Conservation (phyloP, 1,139 yeast genomes). For the Hansenula sp. region DNA sequence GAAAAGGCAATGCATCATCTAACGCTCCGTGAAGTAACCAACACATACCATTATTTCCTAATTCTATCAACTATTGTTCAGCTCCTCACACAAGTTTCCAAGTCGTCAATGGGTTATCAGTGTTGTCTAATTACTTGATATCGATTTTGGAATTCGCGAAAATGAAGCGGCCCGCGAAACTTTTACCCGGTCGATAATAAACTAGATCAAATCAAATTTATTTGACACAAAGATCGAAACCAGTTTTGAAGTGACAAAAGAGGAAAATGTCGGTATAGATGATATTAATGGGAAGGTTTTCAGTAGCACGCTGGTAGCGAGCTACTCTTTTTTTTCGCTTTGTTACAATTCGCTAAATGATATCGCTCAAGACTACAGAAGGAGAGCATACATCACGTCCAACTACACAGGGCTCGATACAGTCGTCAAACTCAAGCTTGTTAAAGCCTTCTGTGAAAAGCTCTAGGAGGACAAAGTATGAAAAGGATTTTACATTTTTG, state of each 20-base stretch:
- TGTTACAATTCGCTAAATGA: background rate
- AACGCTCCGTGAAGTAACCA: no score
- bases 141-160: background rate
- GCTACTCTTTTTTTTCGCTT: background rate
- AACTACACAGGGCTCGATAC: slow-evolving; percentile 12
- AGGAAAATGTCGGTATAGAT: no score
- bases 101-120: no score
- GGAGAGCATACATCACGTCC: slow-evolving; percentile 5
- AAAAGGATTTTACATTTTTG: background rate
- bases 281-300: background rate
- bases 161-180: background rate
- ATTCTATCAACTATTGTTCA: no score
- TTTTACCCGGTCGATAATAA: background rate
- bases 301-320: no score
- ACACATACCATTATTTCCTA: no score
- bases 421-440: slow-evolving; percentile 14
- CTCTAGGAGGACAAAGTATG: background rate
- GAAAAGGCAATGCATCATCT: no score
- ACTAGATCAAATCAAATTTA: background rate
- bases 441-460: background rate
- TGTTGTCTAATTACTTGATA: background rate
- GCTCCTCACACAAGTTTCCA: no score
- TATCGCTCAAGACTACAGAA: background rate
- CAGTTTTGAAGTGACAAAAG: background rate
- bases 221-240: background rate